Percentiles rank a stretch among this genome's conserved stretches.
Evolutionary conservation across 495 filamentous ascomycete species (phyloP).

Genomic region (Hamigera avellanea): DNA sequence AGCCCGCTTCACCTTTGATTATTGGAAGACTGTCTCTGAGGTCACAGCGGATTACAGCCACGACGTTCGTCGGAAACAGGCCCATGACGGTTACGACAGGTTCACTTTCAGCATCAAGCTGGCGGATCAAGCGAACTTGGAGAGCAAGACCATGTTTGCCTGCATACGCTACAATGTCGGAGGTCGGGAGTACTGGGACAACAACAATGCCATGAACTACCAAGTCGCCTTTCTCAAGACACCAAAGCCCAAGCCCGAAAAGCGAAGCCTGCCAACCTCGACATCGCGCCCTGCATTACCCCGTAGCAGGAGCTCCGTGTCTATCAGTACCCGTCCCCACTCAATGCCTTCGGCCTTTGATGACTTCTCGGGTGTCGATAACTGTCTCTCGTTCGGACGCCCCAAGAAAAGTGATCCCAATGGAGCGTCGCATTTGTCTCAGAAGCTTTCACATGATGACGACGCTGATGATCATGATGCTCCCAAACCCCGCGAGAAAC

Average conservation of each 20-base stretch:
- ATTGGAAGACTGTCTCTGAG: slow-evolving; percentile 97
- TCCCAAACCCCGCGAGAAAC: slow-evolving; percentile 43
- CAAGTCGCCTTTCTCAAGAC: slow-evolving; percentile 84
- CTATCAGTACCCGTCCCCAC: slow-evolving; percentile 37
- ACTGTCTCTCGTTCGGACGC: slow-evolving; percentile 44
- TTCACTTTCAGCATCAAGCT: slow-evolving; percentile 93
- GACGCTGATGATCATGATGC: slow-evolving; percentile 23
- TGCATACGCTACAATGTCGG: slow-evolving; percentile 83
- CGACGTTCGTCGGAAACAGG: slow-evolving; percentile 58
- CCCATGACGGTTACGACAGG: slow-evolving; percentile 61
- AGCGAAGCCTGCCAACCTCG: slow-evolving; percentile 32
- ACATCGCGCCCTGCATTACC: slow-evolving; percentile 55
- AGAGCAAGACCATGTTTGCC: slow-evolving; percentile 79
- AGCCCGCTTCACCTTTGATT: slow-evolving; percentile 89
- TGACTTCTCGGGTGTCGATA: slow-evolving; percentile 53
- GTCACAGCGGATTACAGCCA: slow-evolving; percentile 78
- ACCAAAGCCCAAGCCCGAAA: slow-evolving; percentile 46
- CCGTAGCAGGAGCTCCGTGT: slow-evolving; percentile 53
- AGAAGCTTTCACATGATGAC: slow-evolving; percentile 18
- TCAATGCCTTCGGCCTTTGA: slow-evolving; percentile 55
- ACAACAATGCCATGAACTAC: slow-evolving; percentile 75
- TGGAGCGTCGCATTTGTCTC: slow-evolving; percentile 30
- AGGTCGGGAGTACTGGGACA: slow-evolving; percentile 91
- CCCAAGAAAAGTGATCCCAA: slow-evolving; percentile 40
- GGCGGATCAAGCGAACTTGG: slow-evolving; percentile 79